Base-by-base conservation (phyloP, 352 stramenopile genomes). In the Halophytophthora polymorphica region DNA sequence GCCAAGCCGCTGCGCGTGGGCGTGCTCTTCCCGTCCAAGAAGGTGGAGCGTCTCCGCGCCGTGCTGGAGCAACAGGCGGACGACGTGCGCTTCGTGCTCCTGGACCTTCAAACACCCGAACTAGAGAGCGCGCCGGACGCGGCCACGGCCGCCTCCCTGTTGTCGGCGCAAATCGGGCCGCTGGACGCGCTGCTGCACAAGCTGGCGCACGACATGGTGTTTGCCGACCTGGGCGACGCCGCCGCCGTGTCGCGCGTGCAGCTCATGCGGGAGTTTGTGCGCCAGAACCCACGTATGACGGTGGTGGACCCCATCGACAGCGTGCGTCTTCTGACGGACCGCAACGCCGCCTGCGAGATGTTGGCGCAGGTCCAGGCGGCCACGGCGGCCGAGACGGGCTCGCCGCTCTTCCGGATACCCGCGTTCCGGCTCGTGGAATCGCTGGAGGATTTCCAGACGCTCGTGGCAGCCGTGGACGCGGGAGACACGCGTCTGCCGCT, bases 121-220 rank as follows among this genome's bases (percentile, higher is more conserved):
- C 55, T 48, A 14, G 25, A 15, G 14, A 56, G 29, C 36, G 53
- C 71, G 13, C 56, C 25, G 21, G 50, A 64, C 34, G 45, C 56
- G 51, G 55, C 65, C 25, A 49, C 44, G 14, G 60, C 64, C 6
- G 53, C 46, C 15, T 15, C 53, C 23, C 40, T 35, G 19, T 49
- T 93, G 13, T 42, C 50, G 14, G 55, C 57, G 17, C 59, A 57
- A 38, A 78, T 80, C 50, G 76, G 78, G 14, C 61, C 38, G 4
- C 47, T 90, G 40, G 73, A 90, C 61, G 83, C 65, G 18, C 33
- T 93, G 47, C 68, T 93, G 49, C 83, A 93, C 68, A 93, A 93
- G 50, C 55, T 93, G 40, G 80, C 80, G 36, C 83, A 93, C 51
- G 83, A 93, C 33, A 89, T 93, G 80, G 79, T 93, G 35, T 93